Evolutionary conservation across 73 alveolate genomes (phyloP), one percentile per base, ranked within the genome.

Genomic region (Paramecium tetraurelia): DNA sequence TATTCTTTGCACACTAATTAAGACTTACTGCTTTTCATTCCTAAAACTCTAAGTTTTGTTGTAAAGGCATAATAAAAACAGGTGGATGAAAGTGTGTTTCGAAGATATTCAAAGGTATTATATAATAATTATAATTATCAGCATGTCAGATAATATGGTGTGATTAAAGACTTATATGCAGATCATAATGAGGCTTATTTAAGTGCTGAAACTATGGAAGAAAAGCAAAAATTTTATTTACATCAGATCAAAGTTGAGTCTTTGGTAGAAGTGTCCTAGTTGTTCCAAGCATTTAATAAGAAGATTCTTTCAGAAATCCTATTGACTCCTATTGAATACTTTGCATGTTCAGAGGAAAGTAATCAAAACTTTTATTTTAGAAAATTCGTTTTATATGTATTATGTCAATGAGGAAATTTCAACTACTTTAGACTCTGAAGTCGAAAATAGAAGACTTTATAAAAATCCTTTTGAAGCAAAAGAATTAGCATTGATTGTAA

Each of bases 1-100:
- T 50, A 70, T 27, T 89, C 94, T 4, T 71, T 89, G 20, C 94
- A 89, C 41, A 70, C 94, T 7, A 31, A 31, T 89, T 59, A 89
- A 31, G 94, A 89, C 50, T 29, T 89, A 33, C 24, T 89, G 12
- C 53, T 53, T 29, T 36, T 44, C 31, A 63, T 72, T 24, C 94
- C 94, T 2, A 80, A 80, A 46, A 44, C 90, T 1, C 7, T 75
- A 14, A 75, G n/a, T 11, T 80, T 38, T 33, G 90, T 41, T 44
- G 21, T 44, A 24, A 31, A 43, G 46, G 48, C 38, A 24, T 22
- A 80, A 24, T 22, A 80, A 80, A 43, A 80, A 44, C 7, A 40
- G 6, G 10, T 41, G 3, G 90, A 80, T 40, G 46, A 33, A 36
- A 40, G 59, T 72, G 86, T 72, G 27, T 72, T 41, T 80, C 10